These are phyloP conservation scores for Colletotrichum aenigma DNA, from an alignment of 2,329 filamentous ascomycete species.

Conservation along the genomic window DNA sequence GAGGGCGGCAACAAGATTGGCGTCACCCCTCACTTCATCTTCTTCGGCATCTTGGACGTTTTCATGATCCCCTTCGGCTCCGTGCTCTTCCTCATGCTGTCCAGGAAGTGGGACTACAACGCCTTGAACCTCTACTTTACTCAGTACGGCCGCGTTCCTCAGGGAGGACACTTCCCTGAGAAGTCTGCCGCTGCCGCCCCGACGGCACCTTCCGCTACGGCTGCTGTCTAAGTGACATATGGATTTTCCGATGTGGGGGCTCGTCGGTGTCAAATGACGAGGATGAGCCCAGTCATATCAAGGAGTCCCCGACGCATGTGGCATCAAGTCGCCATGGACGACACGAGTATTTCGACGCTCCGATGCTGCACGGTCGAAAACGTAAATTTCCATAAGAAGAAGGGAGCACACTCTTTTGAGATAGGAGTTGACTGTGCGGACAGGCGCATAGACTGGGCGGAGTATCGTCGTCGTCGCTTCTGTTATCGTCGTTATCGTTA, in stretches of 20 bases:
- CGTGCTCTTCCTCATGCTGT: slow-evolving; percentile 45
- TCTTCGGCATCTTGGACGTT: slow-evolving; percentile 59
- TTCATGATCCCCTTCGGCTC: slow-evolving; percentile 50
- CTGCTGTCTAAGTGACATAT: neutral
- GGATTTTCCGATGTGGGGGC: too few relatives aligned
- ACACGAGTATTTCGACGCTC: neutral
- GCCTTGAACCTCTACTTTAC: slow-evolving; percentile 57
- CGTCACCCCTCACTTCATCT: slow-evolving; percentile 50
- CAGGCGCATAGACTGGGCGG: neutral
- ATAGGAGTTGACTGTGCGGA: neutral
- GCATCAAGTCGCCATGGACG: neutral
- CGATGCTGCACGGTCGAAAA: neutral
- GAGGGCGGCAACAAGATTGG: slow-evolving; percentile 58
- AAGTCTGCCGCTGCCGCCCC: slow-evolving; percentile 36
- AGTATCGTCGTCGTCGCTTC: neutral
- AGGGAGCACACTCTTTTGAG: neutral
- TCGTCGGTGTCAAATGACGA: neutral
- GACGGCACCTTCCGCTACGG: slow-evolving; percentile 22
- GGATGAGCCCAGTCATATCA: neutral
- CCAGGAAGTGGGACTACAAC: slow-evolving; percentile 56
- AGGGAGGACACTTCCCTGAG: slow-evolving; percentile 50
- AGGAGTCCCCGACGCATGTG: neutral
- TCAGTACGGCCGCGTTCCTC: slow-evolving; percentile 56
- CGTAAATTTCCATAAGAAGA: neutral
- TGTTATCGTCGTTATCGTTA: too few relatives aligned